A percentile compares a stretch with the other conserved stretches of the same genome.
phyloP scores from a whole-genome alignment of 331 rosid species.

The Prunus yedoensis region DNA sequence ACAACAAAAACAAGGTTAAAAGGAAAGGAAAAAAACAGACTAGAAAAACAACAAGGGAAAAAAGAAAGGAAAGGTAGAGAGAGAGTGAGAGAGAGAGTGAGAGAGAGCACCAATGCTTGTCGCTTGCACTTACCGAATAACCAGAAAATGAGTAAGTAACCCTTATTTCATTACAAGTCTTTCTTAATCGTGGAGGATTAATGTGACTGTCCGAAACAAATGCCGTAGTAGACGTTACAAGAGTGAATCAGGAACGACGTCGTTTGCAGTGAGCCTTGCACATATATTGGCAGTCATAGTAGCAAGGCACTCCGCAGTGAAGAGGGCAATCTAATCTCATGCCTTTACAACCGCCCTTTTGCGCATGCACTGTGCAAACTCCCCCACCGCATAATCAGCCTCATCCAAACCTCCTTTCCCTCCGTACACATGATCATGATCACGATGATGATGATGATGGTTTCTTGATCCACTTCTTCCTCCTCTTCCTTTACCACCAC shows the following conservation, averaged over 20 bases:
- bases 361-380: conserved; percentile 71
- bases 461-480: conserved; percentile 23
- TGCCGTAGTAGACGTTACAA: background rate
- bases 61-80: too few species aligned
- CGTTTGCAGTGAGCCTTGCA: conserved; percentile 73
- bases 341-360: conserved; percentile 64
- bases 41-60: too few species aligned
- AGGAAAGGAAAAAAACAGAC: too few species aligned
- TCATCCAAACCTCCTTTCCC: conserved; percentile 34
- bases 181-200: too few species aligned
- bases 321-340: conserved; percentile 85
- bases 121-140: too few species aligned
- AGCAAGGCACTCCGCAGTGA: conserved; percentile 87
- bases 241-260: conserved; percentile 24
- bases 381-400: conserved; percentile 56
- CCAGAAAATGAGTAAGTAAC: too few species aligned
- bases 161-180: too few species aligned
- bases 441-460: background rate
- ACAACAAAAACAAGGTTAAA: too few species aligned
- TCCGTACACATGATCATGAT: conserved; percentile 2
- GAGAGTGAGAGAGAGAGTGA: too few species aligned
- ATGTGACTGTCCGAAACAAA: too few species aligned
- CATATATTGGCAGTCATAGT: conserved; percentile 74
- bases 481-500: conserved; percentile 30
- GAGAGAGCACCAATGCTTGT: too few species aligned